Percentiles rank a stretch among this genome's conserved stretches.
Evolutionary conservation across 495 filamentous ascomycete genomes (phyloP).

Genomic region (Corynascus novoguineensis): DNA sequence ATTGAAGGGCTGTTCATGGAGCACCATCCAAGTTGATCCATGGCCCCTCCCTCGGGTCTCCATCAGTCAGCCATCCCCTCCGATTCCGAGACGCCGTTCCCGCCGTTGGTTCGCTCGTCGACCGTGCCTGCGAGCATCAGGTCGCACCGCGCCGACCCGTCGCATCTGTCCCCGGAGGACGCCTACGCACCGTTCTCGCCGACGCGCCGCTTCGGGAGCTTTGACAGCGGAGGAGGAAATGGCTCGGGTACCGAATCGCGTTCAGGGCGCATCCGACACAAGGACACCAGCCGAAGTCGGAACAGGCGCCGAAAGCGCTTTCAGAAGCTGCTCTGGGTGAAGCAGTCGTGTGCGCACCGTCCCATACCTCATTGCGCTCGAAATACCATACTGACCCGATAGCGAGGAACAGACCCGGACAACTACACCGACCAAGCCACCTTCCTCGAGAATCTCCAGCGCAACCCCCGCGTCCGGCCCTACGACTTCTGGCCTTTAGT

Average conservation of each 20-base stretch:
- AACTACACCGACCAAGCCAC: slow-evolving; percentile 97
- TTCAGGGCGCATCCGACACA: slow-evolving; percentile 29
- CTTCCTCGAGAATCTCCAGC: slow-evolving; percentile 92
- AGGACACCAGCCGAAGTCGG: slow-evolving; percentile 33
- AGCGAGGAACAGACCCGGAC: slow-evolving; percentile 81
- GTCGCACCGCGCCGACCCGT: slow-evolving; percentile 40
- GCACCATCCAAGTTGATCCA: slow-evolving; percentile 19
- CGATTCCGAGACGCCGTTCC: slow-evolving; percentile 26
- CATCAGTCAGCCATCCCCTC: slow-evolving; percentile 28
- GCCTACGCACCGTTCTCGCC: slow-evolving; percentile 61
- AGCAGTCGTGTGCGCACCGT: slow-evolving; percentile 69
- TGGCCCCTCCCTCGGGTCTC: slow-evolving; percentile 35
- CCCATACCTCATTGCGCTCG: not conserved
- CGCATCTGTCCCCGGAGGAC: slow-evolving; percentile 75
- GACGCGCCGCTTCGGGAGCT: slow-evolving; percentile 48
- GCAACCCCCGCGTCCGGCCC: slow-evolving; percentile 87
- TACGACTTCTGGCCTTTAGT: slow-evolving; percentile 98
- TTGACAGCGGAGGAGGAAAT: slow-evolving; percentile 30
- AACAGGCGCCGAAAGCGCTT: slow-evolving; percentile 64
- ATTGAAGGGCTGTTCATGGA: no score
- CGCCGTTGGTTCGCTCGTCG: slow-evolving; percentile 35
- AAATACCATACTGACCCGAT: no score
- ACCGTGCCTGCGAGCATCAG: slow-evolving; percentile 35
- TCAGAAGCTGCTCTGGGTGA: slow-evolving; percentile 97
- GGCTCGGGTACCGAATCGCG: slow-evolving; percentile 25